These are phyloP conservation scores for Dothistroma pini DNA, from an alignment of 2,329 filamentous ascomycete species.

Conservation along the genomic window DNA sequence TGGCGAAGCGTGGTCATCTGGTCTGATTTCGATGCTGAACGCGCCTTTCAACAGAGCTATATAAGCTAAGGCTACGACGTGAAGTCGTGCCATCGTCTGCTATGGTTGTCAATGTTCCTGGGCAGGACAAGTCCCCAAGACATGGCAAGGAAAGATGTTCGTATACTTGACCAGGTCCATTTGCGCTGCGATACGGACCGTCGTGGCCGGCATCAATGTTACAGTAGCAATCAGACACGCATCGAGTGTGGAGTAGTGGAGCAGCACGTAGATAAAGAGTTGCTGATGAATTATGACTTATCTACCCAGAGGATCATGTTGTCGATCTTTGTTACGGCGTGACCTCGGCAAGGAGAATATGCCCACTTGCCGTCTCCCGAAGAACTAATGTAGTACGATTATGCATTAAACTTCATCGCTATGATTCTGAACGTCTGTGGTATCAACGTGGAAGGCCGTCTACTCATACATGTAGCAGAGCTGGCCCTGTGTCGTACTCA, in stretches of 20 bases:
- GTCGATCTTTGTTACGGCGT: not conserved
- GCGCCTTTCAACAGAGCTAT: not conserved
- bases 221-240: not conserved
- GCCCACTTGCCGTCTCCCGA: not conserved
- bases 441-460: not conserved
- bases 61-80: not conserved
- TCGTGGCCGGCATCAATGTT: not conserved
- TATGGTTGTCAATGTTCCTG: not conserved
- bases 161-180: not conserved
- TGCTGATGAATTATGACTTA: not conserved
- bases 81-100: not conserved
- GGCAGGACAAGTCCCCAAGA: not conserved
- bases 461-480: conserved; percentile 21
- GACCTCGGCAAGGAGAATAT: not conserved
- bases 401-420: not conserved
- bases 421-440: not conserved
- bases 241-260: not conserved
- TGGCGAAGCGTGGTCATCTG: not conserved
- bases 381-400: not conserved
- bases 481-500: conserved; percentile 12
- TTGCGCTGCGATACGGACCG: not conserved
- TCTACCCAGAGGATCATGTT: conserved; percentile 4
- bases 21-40: not conserved
- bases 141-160: not conserved
- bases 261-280: not conserved